Evolutionary conservation across 108 stramenopile species (phyloP).

Genomic region (Craspedostauros australis): DNA sequence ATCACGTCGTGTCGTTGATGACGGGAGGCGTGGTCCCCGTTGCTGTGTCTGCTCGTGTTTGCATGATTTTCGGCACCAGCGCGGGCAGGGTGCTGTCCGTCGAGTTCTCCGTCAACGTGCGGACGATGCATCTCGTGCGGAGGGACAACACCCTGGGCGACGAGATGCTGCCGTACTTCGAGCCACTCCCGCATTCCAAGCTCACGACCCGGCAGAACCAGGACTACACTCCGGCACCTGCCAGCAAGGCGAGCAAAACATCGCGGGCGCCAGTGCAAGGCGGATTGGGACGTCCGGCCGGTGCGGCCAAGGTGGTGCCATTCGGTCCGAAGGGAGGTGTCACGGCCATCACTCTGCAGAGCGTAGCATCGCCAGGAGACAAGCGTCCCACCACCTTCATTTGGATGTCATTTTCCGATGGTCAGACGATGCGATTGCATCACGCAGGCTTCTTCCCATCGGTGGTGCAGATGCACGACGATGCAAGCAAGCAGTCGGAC

Average conservation of each 20-base stretch:
- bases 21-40: slow-evolving; percentile 12
- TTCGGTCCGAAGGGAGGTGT: slow-evolving; percentile 40
- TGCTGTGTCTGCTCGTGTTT: slow-evolving; percentile 17
- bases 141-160: slow-evolving; percentile 14
- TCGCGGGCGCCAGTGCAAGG: too few species aligned
- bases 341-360: slow-evolving; percentile 12
- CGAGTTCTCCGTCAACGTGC: slow-evolving; percentile 28
- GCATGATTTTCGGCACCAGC: slow-evolving; percentile 35
- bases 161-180: slow-evolving; percentile 16
- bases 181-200: slow-evolving; percentile 16
- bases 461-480: slow-evolving; percentile 22
- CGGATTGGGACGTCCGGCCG: not conserved
- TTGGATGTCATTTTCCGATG: slow-evolving; percentile 72
- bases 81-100: slow-evolving; percentile 30
- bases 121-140: slow-evolving; percentile 9
- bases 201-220: too few species aligned
- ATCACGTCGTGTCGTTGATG: slow-evolving; percentile 1
- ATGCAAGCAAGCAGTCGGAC: not conserved
- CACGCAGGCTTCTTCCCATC: slow-evolving; percentile 61
- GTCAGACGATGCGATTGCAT: slow-evolving; percentile 59
- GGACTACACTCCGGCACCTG: too few species aligned
- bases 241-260: too few species aligned
- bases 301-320: slow-evolving; percentile 21
- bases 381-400: slow-evolving; percentile 23
- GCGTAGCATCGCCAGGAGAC: not conserved